A percentile compares a stretch with the other conserved stretches of the same genome.
Conservation (phyloP, 2,329 filamentous ascomycete genomes). For the Microascus cirrosus region DNA sequence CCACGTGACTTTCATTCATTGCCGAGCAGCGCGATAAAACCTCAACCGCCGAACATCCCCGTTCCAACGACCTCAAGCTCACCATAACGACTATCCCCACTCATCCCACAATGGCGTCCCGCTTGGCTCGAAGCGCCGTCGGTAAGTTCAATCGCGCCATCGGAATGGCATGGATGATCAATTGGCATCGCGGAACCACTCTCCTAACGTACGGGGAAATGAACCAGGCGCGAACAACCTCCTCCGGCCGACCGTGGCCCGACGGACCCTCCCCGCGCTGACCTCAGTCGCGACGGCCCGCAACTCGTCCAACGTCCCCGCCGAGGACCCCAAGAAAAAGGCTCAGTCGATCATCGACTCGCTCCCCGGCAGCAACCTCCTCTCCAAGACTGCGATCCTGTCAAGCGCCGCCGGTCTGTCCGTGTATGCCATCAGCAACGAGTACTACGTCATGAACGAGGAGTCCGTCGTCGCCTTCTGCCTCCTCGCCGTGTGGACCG, state of each 20-base stretch:
- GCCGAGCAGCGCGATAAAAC: slow-evolving; percentile 36
- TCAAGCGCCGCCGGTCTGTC: slow-evolving; percentile 84
- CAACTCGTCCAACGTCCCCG: slow-evolving; percentile 61
- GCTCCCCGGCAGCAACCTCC: slow-evolving; percentile 80
- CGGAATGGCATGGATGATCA: slow-evolving; percentile 10
- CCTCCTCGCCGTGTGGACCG: slow-evolving; percentile 85
- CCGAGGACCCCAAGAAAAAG: slow-evolving; percentile 91
- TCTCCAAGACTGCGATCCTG: slow-evolving; percentile 95
- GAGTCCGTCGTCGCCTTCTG: slow-evolving; percentile 92
- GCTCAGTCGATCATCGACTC: slow-evolving; percentile 90
- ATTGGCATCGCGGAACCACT: slow-evolving; percentile 16
- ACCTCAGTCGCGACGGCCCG: slow-evolving; percentile 55
- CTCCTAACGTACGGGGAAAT: slow-evolving; percentile 8
- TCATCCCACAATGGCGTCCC: slow-evolving; percentile 79
- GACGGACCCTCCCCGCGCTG: slow-evolving; percentile 65
- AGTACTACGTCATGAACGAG: slow-evolving; percentile 99
- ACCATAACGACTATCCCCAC: slow-evolving; percentile 41
- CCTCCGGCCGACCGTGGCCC: slow-evolving; percentile 71
- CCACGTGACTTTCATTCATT: slow-evolving; percentile 26
- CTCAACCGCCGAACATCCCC: slow-evolving; percentile 33
- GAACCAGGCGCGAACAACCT: slow-evolving; percentile 64
- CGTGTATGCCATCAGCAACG: slow-evolving; percentile 94
- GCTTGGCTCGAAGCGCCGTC: slow-evolving; percentile 89
- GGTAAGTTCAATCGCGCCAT: slow-evolving; percentile 49
- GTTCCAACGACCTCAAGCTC: slow-evolving; percentile 29